A percentile compares a stretch with the other conserved stretches of the same genome.
phyloP scores from a whole-genome alignment of 805 yeast species.

The Candida gorgasii region DNA sequence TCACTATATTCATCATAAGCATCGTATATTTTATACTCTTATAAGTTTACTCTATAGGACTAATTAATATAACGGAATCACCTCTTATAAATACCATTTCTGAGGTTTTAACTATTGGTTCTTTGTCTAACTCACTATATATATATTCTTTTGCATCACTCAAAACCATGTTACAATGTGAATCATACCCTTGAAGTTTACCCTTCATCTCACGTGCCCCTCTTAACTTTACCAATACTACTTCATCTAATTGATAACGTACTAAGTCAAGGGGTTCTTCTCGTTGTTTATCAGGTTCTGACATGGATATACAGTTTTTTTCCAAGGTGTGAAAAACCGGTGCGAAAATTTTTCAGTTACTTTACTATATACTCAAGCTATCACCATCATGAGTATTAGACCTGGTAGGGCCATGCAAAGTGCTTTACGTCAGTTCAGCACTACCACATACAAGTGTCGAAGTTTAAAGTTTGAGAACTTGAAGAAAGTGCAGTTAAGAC shows the following conservation, averaged over 20 bases:
- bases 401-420: constrained; percentile 25
- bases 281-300: constrained; percentile 31
- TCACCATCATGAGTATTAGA: constrained; percentile 19
- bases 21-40: constrained; percentile 9
- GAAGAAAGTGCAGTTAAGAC: constrained; percentile 55
- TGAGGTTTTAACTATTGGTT: constrained; percentile 53
- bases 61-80: constrained; percentile 89
- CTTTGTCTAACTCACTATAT: constrained; percentile 53
- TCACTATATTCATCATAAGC: background rate
- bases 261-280: constrained; percentile 89
- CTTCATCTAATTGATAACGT: constrained; percentile 82
- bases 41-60: constrained; percentile 33
- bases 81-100: constrained; percentile 97
- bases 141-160: constrained; percentile 90
- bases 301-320: background rate
- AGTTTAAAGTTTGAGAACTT: constrained; percentile 20
- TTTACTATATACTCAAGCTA: background rate
- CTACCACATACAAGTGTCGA: constrained; percentile 21
- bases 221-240: constrained; percentile 82
- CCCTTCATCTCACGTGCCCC: constrained; percentile 95
- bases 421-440: background rate
- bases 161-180: constrained; percentile 93
- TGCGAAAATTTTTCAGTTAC: constrained; percentile 10
- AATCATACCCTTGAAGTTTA: constrained; percentile 88
- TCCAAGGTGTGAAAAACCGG: background rate